Percentiles rank a stretch among this genome's conserved stretches.
These are phyloP conservation scores for Orbilia oligospora DNA, from an alignment of 2,329 filamentous ascomycete genomes.

Conservation along the genomic window DNA sequence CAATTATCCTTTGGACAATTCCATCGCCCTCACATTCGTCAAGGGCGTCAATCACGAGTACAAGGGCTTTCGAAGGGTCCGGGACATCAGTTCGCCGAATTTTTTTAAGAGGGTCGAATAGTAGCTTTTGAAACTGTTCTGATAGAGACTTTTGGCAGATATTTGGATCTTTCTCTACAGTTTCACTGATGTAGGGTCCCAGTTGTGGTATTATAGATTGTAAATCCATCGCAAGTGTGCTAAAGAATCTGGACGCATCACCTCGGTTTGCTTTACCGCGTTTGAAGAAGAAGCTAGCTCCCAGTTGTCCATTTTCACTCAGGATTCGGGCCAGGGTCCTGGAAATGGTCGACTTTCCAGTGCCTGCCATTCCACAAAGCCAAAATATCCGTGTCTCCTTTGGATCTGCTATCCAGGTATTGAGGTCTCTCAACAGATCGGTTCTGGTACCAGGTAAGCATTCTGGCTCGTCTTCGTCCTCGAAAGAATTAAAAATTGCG, in stretches of 20 bases:
- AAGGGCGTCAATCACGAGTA: conserved; percentile 41
- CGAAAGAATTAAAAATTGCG: conserved; percentile 62
- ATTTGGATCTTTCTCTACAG: conserved; percentile 15
- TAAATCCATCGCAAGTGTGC: conserved; percentile 68
- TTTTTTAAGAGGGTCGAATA: conserved; percentile 66
- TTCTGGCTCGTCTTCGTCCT: conserved; percentile 59
- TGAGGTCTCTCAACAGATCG: conserved; percentile 61
- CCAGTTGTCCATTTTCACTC: conserved; percentile 62
- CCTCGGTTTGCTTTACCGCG: conserved; percentile 67
- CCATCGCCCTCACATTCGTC: conserved; percentile 32
- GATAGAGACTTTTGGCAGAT: conserved; percentile 62
- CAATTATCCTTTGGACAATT: conserved; percentile 3
- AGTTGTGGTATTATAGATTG: conserved; percentile 64
- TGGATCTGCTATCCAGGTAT: conserved; percentile 34
- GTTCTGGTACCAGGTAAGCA: conserved; percentile 63
- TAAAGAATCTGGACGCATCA: conserved; percentile 66
- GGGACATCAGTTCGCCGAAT: neutral
- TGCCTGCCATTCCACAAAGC: conserved; percentile 63
- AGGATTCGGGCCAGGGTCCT: conserved; percentile 65
- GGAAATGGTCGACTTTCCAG: conserved; percentile 66
- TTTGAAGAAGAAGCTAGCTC: conserved; percentile 70
- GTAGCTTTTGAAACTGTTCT: conserved; percentile 68
- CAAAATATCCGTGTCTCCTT: conserved; percentile 62
- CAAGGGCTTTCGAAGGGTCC: neutral
- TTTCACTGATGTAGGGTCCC: conserved; percentile 37